Percentiles rank a stretch among this genome's conserved stretches.
Evolutionary conservation across 2,329 filamentous ascomycete genomes (phyloP).

Genomic region (Diaporthe citri): DNA sequence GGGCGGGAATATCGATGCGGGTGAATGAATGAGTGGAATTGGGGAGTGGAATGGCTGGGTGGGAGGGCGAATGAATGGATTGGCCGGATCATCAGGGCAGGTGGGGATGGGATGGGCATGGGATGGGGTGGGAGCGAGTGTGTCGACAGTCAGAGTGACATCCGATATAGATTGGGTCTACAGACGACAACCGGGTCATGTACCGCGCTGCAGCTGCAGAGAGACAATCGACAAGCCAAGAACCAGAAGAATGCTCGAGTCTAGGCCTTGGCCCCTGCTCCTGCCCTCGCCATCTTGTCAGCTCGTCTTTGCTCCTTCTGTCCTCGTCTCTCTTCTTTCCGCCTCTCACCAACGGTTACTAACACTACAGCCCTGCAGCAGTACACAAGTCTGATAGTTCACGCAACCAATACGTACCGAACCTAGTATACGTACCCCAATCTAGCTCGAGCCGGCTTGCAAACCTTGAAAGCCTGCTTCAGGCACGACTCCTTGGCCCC

Average conservation of each 20-base stretch:
- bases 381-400: not conserved
- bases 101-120: constrained; percentile 17
- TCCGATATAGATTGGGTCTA: constrained; percentile 28
- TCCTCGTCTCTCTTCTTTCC: not conserved
- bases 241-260: constrained; percentile 20
- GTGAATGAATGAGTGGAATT: constrained; percentile 25
- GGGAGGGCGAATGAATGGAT: constrained; percentile 12
- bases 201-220: constrained; percentile 6
- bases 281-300: not conserved
- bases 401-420: not conserved
- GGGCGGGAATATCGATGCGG: constrained; percentile 22
- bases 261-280: constrained; percentile 25
- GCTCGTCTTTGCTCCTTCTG: not conserved
- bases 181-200: constrained; percentile 1
- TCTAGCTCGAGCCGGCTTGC: constrained; percentile 24
- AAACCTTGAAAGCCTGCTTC: constrained; percentile 30
- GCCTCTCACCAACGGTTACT: not conserved
- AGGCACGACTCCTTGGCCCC: constrained; percentile 30
- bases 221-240: constrained; percentile 22
- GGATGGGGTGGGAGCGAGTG: not conserved
- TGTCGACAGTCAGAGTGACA: constrained; percentile 15
- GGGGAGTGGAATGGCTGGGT: constrained; percentile 8
- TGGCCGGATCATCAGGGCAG: constrained; percentile 30
- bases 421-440: not conserved
- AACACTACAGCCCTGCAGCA: not conserved